Evolutionary conservation across 352 stramenopile genomes (phyloP).

Genomic region (Phytophthora constricta): DNA sequence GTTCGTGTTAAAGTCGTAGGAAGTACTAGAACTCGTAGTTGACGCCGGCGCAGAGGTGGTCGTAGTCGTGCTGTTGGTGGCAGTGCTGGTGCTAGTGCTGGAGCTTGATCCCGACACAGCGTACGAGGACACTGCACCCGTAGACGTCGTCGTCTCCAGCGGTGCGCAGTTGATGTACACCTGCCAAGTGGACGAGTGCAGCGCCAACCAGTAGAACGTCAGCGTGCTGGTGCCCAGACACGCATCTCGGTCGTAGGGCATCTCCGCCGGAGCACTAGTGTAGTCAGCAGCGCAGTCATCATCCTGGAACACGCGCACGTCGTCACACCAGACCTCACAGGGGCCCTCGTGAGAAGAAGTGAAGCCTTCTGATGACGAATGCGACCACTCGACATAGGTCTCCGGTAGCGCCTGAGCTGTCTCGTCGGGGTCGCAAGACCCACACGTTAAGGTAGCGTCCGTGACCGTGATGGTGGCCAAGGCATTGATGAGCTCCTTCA

Average conservation of each 20-base stretch:
- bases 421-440: slow-evolving; percentile 31
- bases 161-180: slow-evolving; percentile 47
- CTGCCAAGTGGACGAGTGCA: slow-evolving; percentile 56
- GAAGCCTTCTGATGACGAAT: slow-evolving; percentile 38
- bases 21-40: slow-evolving; percentile 7
- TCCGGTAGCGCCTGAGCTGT: slow-evolving; percentile 29
- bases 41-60: slow-evolving; percentile 17
- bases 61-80: slow-evolving; percentile 14
- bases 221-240: slow-evolving; percentile 38
- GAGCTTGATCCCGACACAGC: slow-evolving; percentile 19
- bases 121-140: slow-evolving; percentile 19
- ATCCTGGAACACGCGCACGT: slow-evolving; percentile 47
- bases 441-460: slow-evolving; percentile 32
- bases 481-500: slow-evolving; percentile 33
- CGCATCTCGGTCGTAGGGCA: slow-evolving; percentile 44
- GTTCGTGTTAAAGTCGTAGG: slow-evolving; percentile 24
- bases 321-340: slow-evolving; percentile 58
- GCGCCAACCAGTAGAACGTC: slow-evolving; percentile 50
- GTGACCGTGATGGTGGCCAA: slow-evolving; percentile 24
- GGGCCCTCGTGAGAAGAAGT: slow-evolving; percentile 48
- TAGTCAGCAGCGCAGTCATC: slow-evolving; percentile 47
- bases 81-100: slow-evolving; percentile 20
- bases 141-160: slow-evolving; percentile 21
- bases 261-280: slow-evolving; percentile 33
- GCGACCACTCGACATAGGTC: slow-evolving; percentile 35